Conservation (phyloP, 495 filamentous ascomycete species). For the Neurospora sublineolata region DNA sequence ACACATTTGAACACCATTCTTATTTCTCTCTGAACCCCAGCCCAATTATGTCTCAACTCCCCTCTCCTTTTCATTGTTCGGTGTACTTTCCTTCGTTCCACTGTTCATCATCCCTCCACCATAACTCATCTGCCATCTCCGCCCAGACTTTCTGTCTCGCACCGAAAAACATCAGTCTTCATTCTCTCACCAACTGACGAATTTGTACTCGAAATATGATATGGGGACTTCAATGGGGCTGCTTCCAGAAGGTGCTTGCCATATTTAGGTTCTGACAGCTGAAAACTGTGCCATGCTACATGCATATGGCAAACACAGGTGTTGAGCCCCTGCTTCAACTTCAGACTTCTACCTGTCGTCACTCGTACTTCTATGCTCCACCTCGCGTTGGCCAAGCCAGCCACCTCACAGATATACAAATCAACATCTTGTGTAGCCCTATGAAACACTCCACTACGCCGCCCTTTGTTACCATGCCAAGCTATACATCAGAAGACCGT, state of each 20-base stretch:
- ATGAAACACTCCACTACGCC: neutral
- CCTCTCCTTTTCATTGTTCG: neutral
- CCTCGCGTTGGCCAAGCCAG: neutral
- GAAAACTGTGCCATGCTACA: neutral
- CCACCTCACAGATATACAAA: neutral
- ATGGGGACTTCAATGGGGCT: neutral
- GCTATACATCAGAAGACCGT: neutral
- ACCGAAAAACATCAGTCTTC: neutral
- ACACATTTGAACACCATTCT: neutral
- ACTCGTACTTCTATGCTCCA: neutral
- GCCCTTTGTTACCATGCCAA: neutral
- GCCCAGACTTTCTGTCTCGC: neutral
- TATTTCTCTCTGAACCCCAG: neutral
- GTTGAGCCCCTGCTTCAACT: neutral
- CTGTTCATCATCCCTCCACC: neutral
- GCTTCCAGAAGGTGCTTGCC: neutral
- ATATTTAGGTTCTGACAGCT: neutral
- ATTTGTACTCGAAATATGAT: neutral
- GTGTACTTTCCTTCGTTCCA: neutral
- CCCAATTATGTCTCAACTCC: neutral
- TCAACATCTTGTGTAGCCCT: neutral
- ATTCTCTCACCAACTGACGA: neutral
- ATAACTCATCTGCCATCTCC: neutral
- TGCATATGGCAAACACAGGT: neutral
- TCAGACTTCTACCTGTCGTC: neutral